Percentiles rank a stretch among this genome's conserved stretches.
Evolutionary conservation across 805 yeast genomes (phyloP).

Genomic region (Wickerhamomyces subpelliculosus): DNA sequence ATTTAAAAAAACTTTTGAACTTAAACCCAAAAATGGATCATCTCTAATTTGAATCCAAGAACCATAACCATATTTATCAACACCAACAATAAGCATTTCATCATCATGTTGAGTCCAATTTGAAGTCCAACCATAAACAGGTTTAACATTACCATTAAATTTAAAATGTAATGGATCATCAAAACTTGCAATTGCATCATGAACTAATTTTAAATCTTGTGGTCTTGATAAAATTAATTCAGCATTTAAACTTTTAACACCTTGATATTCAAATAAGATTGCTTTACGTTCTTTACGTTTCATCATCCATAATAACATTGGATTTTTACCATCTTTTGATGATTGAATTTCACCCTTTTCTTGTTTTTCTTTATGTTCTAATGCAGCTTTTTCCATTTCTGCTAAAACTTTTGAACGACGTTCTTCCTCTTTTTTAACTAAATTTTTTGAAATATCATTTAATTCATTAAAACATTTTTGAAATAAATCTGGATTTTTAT

Average conservation of each 20-base stretch:
- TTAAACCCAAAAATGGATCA: slow-evolving; percentile 84
- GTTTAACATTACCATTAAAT: slow-evolving; percentile 59
- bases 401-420: slow-evolving; percentile 49
- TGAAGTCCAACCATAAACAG: slow-evolving; percentile 87
- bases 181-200: slow-evolving; percentile 45
- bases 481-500: slow-evolving; percentile 73
- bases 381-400: slow-evolving; percentile 54
- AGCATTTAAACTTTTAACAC: slow-evolving; percentile 86
- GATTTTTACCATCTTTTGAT: slow-evolving; percentile 28
- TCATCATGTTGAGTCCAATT: slow-evolving; percentile 83
- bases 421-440: slow-evolving; percentile 58
- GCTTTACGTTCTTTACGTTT: slow-evolving; percentile 86
- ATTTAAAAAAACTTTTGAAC: slow-evolving; percentile 73
- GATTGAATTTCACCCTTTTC: slow-evolving; percentile 27
- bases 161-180: slow-evolving; percentile 56
- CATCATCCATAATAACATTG: slow-evolving; percentile 47
- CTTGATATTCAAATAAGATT: slow-evolving; percentile 78
- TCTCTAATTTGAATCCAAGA: slow-evolving; percentile 93
- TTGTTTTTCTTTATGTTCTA: slow-evolving; percentile 42
- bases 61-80: slow-evolving; percentile 90
- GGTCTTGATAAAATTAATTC: slow-evolving; percentile 82
- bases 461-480: slow-evolving; percentile 74
- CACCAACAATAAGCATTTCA: slow-evolving; percentile 80
- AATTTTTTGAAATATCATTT: slow-evolving; percentile 49
- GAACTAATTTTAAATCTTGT: slow-evolving; percentile 67